Base-by-base conservation (phyloP, 2,329 filamentous ascomycete species). In the Rosellinia necatrix region DNA sequence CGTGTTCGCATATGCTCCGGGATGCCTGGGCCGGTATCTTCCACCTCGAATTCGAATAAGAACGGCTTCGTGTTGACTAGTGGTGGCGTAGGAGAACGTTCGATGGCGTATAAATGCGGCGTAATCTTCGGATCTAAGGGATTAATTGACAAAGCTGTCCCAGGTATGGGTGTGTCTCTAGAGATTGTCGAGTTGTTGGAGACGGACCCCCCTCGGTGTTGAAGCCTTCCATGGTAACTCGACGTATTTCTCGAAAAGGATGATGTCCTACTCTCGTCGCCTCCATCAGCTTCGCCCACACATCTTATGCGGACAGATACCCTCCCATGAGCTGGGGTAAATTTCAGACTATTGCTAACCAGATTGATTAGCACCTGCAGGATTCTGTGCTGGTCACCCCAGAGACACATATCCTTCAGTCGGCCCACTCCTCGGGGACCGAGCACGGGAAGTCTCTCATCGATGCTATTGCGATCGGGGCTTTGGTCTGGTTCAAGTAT, bases 281-380 rank as follows among this genome's bases (percentile, higher is more conserved):
- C 47, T 2, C 64, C 35, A 21, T 82, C 81, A 1, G 78, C 72
- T 66, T 90, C 88, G 6, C 86, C 83, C 0, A 89, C 64, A 65
- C 90, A 96, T 61, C 83, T 85, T 54, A 97, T 92, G 6, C 85
- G 83, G 7, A 96, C 82, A 22, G 85, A 81, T 3, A 97, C 90
- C 25, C 80, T 87, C 6, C 92, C 92, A 1, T 86, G 86, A 6
- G 84, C 72, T 0, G 91, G 89, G 0, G 92, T 96, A 68, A 97
- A 96, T 70, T 97, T 97, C 38, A 96, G 76, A 70, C 89, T 91
- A 75, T 97, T 97, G 72, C 89, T 92, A 42, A 96, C 91, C 27
- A 97, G 78, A 68, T 96, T 96, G 76, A 96, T 96, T 42, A 96
- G 84, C n/a, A 96, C 89, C 70, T 96, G 92, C 22, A 96, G 75